A percentile compares a stretch with the other conserved stretches of the same genome.
Evolutionary conservation across 805 yeast genomes (phyloP).

Genomic region (Saturnispora quitensis): DNA sequence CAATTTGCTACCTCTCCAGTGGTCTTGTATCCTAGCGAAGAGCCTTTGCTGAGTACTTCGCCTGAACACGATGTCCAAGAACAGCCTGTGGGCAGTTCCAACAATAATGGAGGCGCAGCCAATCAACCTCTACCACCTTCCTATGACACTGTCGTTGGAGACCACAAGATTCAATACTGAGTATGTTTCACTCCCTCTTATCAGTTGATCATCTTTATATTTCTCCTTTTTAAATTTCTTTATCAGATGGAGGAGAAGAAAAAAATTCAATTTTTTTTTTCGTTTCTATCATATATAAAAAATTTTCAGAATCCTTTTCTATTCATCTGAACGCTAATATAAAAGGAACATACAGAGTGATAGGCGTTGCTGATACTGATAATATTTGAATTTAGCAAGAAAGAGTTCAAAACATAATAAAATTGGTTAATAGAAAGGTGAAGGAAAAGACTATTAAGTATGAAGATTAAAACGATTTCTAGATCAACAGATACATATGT

Average conservation of each 20-base stretch:
- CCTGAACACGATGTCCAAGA: background rate
- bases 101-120: background rate
- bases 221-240: background rate
- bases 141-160: slow-evolving; percentile 18
- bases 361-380: background rate
- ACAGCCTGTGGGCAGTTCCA: background rate
- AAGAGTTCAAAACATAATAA: background rate
- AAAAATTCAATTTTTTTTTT: slow-evolving; percentile 1
- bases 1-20: background rate
- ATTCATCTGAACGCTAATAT: background rate
- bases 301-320: background rate
- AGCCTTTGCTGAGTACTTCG: background rate
- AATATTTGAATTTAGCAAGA: background rate
- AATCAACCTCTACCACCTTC: slow-evolving; percentile 13
- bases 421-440: background rate
- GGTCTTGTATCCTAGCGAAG: background rate
- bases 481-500: slow-evolving; percentile 88
- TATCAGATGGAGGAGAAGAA: background rate
- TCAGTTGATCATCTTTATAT: background rate
- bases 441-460: slow-evolving; percentile 13
- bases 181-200: background rate
- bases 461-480: slow-evolving; percentile 83
- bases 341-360: background rate
- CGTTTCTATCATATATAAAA: background rate
- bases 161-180: slow-evolving; percentile 17